Conservation (phyloP, 208 protist genomes). For the Trypanosoma mega region DNA sequence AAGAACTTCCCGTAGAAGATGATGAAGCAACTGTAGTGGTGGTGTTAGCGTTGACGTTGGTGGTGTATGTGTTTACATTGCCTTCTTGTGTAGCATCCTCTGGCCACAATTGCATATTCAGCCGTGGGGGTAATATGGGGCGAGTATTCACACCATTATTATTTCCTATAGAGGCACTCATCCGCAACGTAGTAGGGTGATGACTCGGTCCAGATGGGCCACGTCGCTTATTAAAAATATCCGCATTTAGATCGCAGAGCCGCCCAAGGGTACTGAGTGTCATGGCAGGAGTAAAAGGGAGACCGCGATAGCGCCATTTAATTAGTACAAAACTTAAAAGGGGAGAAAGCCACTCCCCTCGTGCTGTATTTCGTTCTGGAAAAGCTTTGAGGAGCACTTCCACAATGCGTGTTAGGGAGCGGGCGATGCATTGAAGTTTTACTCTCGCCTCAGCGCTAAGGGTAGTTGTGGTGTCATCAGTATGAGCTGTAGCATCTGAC, state of each 20-base stretch:
- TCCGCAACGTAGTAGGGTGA: too few species aligned
- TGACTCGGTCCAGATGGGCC: too few species aligned
- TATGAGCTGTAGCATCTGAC: too few species aligned
- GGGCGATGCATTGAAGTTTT: conserved; percentile 7
- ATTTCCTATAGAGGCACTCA: neutral
- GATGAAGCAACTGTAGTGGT: neutral
- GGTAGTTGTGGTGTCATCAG: too few species aligned
- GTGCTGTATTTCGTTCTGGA: conserved; percentile 9
- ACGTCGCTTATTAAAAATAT: conserved; percentile 18
- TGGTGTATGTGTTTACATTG: too few species aligned
- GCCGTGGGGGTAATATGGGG: neutral
- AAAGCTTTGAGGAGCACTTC: conserved; percentile 21
- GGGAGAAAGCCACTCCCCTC: conserved; percentile 14
- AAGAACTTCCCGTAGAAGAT: neutral
- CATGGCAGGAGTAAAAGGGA: conserved; percentile 22
- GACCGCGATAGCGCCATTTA: conserved; percentile 15
- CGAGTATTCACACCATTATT: neutral
- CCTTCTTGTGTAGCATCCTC: neutral
- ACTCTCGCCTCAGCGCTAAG: too few species aligned
- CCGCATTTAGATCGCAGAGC: conserved; percentile 19
- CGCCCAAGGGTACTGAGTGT: conserved; percentile 15
- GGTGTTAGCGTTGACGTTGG: too few species aligned
- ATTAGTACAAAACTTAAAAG: conserved; percentile 20
- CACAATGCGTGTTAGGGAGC: conserved; percentile 14
- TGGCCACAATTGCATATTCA: neutral